Base-by-base conservation (phyloP, 495 filamentous ascomycete species). In the Cenococcum geophilum region DNA sequence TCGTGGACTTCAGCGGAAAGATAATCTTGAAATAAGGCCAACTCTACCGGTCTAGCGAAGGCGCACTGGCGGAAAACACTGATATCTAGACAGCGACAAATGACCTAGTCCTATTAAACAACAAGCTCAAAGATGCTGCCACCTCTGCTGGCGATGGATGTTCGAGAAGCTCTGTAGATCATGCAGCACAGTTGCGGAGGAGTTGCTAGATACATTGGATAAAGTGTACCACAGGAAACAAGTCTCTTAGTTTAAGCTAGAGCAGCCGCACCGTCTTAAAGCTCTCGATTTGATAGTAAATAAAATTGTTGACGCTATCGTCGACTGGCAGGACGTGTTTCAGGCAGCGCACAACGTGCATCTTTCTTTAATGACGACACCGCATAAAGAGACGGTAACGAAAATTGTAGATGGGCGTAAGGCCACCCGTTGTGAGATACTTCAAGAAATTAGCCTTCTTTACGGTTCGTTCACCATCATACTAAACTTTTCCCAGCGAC, bases 1-100 rank as follows among this genome's bases (percentile, higher is more conserved):
- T 72, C 48, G 45, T 72, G 10, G 66, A 72, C 36, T 70, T 72
- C 40, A 61, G 59, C 22, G 48, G 62, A 2, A 45, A 14, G 4
- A 2, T 45, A 2, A 45, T 45, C 18, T 14, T 10, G 2, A 18
- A 45, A 18, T 45, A 2, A 18, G 11, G 3, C 1, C 3, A 45
- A 10, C 40, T 45, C 40, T 45, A 4, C 40, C 3, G 11, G 2
- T 45, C 40, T 10, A 45, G 40, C 40, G 11, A 45, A 4, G 40
- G 40, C 4, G 40, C 40, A 2, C 40, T 45, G 1, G 11, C 40
- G 11, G 40, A 45, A 10, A 4, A 45, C 11, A 45, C 18, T 45
- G 40, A 45, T 18, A 18, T 18, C 11, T 2, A 45, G 40, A 14
- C 40, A 10, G 40, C 40, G 11, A 14, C 40, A 45, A 45, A 45